Evolutionary conservation across 106 monocot genomes (phyloP), one percentile per base, ranked within the genome.

Genomic region (Ottelia alismoides): DNA sequence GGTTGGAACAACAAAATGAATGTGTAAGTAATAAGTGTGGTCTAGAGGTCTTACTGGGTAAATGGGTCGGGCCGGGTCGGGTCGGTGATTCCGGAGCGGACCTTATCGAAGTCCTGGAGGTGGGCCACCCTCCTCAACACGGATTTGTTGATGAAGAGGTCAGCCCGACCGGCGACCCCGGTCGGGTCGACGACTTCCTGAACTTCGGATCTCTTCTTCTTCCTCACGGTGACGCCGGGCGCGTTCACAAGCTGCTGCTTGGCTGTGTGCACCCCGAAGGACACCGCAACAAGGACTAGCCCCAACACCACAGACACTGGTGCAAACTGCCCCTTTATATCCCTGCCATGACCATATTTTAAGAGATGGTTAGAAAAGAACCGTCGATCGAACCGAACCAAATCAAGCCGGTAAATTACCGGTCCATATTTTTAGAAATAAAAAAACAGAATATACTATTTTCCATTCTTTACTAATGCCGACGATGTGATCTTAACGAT

Each of bases 101-200:
- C 45, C 16, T 17, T 29, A 28, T 27, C 28, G 28, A n/a, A 56
- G 56, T 56, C 29, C 65, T 56, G 65, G 22, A 56, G 24, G 53
- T 66, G 65, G 16, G 56, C 65, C 30, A 66, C 30, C 56, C 43
- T 31, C 47, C 65, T 54, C 28, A 66, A 66, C 22, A 66, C 3
- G 20, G 56, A 56, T 11, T 53, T 55, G 53, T 23, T 30, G 30
- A 66, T 26, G 53, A 66, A 66, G 23, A 12, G 19, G 16, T 66
- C 56, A 20, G 47, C 28, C 30, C 56, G 25, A 1, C 55, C 48
- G 30, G 30, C 47, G 11, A 56, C 48, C 43, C n/a, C 44, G 45
- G 57, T 64, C 7, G 71, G 71, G 2, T 64, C 64, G 25, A 64
- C 51, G 43, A 71, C 71, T 57, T 56, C 70, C n/a, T 12, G 25